A percentile compares a stretch with the other conserved stretches of the same genome.
Evolutionary conservation across 1,139 yeast genomes (phyloP).

Genomic region (Diutina ranongensis): DNA sequence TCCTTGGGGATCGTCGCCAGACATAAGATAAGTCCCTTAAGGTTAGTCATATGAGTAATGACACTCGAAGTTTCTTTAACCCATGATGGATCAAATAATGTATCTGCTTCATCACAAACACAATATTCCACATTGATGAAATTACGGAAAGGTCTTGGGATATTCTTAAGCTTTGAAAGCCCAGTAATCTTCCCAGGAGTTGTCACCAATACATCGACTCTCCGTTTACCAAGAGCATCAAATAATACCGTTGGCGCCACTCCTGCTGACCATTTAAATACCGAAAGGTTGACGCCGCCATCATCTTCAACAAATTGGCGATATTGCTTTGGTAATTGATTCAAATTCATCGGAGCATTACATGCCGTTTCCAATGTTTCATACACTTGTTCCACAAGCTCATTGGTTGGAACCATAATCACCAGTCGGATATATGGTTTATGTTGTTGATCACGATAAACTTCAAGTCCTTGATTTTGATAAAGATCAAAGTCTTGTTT

Average conservation of each 20-base stretch:
- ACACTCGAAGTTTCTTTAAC: conserved; percentile 52
- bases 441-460: conserved; percentile 19
- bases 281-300: conserved; percentile 27
- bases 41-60: conserved; percentile 39
- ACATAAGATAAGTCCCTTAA: conserved; percentile 60
- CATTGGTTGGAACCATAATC: conserved; percentile 79
- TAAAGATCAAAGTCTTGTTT: conserved; percentile 35
- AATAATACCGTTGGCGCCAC: conserved; percentile 39
- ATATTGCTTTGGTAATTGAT: background rate
- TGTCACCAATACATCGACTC: conserved; percentile 71
- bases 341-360: conserved; percentile 13
- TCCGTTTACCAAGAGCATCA: conserved; percentile 29
- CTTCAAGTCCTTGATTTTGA: conserved; percentile 15
- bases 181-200: conserved; percentile 64
- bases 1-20: conserved; percentile 85
- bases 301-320: conserved; percentile 15
- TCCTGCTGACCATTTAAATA: conserved; percentile 48
- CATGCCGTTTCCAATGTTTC: conserved; percentile 35
- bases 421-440: conserved; percentile 50
- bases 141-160: conserved; percentile 36
- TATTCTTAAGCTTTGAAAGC: conserved; percentile 30
- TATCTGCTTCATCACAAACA: conserved; percentile 93
- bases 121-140: conserved; percentile 42
- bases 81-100: conserved; percentile 80
- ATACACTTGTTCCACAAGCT: conserved; percentile 72